phyloP scores from a whole-genome alignment of 768 basidiomycete genomes.

The Suillus clintonianus region DNA sequence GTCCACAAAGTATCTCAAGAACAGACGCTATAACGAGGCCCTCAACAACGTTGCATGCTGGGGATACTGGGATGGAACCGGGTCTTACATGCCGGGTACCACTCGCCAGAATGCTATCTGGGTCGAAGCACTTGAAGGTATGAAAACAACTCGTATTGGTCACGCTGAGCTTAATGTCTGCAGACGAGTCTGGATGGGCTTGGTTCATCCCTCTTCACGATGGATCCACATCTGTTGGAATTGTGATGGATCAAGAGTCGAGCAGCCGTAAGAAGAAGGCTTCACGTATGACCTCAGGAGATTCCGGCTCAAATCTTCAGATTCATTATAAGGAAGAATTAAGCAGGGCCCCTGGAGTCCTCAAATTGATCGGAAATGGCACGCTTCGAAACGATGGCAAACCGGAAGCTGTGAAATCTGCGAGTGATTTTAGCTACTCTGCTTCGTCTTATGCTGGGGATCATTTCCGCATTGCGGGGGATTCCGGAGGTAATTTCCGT shows the following conservation, averaged over 20 bases:
- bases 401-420: background rate
- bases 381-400: background rate
- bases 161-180: constrained; percentile 35
- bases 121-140: constrained; percentile 37
- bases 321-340: background rate
- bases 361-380: background rate
- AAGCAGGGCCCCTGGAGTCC: background rate
- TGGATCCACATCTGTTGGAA: constrained; percentile 21
- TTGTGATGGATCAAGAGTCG: background rate
- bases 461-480: background rate
- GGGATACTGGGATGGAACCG: constrained; percentile 37
- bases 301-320: background rate
- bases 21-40: constrained; percentile 34
- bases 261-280: background rate
- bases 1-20: constrained; percentile 37
- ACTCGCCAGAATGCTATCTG: constrained; percentile 36
- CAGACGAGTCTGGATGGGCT: no score
- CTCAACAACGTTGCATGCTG: constrained; percentile 37
- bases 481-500: background rate
- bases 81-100: constrained; percentile 31
- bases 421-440: background rate
- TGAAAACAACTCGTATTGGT: background rate
- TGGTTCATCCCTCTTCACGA: no score
- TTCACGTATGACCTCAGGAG: background rate
- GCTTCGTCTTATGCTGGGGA: background rate